phyloP scores from a whole-genome alignment of 768 basidiomycete genomes.

The Chalciporus sphaerocephalus region DNA sequence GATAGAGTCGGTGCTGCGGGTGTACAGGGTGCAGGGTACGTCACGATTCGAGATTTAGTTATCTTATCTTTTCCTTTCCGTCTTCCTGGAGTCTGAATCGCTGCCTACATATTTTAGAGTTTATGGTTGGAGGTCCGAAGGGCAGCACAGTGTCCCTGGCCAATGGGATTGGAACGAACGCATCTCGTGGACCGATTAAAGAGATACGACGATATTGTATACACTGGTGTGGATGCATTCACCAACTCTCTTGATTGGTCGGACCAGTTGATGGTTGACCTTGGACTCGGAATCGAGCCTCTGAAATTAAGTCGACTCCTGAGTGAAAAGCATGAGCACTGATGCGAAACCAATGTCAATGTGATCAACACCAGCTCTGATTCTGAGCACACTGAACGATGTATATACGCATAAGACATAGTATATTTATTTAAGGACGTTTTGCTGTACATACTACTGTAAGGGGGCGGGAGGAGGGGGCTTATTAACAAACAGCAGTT shows the following conservation, averaged over 20 bases:
- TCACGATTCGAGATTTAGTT: no score
- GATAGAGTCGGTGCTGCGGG: constrained; percentile 69
- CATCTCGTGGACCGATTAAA: constrained; percentile 48
- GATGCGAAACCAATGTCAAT: no score
- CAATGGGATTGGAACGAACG: constrained; percentile 45
- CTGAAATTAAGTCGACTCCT: no score
- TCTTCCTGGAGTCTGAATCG: not conserved
- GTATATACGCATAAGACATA: constrained; percentile 11
- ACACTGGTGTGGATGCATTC: no score
- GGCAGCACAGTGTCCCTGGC: constrained; percentile 26
- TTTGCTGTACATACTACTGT: constrained; percentile 26
- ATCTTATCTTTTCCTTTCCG: not conserved
- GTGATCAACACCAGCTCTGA: no score
- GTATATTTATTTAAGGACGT: constrained; percentile 20
- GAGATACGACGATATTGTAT: not conserved
- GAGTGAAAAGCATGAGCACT: no score
- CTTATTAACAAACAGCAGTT: constrained; percentile 18
- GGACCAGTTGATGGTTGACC: no score
- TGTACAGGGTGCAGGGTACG: constrained; percentile 72
- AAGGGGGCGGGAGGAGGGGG: constrained; percentile 13
- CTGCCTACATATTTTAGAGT: constrained; percentile 11
- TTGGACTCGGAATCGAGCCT: no score
- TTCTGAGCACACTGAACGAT: no score
- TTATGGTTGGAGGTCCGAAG: constrained; percentile 15
- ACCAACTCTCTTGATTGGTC: no score